A percentile compares a stretch with the other conserved stretches of the same genome.
Conservation (phyloP, 2,329 filamentous ascomycete genomes). For the Trichoderma asperellum region DNA sequence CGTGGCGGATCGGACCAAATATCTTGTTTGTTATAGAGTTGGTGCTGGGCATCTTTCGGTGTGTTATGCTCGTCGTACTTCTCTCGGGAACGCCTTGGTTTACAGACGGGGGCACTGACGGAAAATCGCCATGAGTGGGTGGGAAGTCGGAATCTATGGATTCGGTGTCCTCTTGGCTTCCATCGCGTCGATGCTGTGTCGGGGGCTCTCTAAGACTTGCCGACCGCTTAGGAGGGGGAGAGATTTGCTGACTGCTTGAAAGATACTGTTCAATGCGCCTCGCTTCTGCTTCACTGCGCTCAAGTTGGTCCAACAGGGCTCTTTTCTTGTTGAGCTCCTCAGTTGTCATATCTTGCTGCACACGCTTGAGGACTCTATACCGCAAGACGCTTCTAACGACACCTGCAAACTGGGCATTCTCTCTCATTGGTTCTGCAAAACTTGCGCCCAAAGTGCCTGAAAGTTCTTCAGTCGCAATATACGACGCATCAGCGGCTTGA, state of each 20-base stretch:
- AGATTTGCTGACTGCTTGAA: conserved; percentile 68
- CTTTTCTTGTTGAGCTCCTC: conserved; percentile 91
- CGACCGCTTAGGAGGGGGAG: conserved; percentile 68
- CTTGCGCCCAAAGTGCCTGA: conserved; percentile 85
- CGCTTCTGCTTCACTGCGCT: conserved; percentile 90
- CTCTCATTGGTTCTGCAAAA: conserved; percentile 96
- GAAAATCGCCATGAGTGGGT: conserved; percentile 76
- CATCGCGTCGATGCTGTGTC: conserved; percentile 57
- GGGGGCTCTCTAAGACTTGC: conserved; percentile 58
- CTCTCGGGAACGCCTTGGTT: conserved; percentile 70
- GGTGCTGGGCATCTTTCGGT: conserved; percentile 83
- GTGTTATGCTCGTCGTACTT: conserved; percentile 51
- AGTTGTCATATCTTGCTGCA: conserved; percentile 96
- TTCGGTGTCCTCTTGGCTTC: conserved; percentile 73
- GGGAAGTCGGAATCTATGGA: conserved; percentile 97
- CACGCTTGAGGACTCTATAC: conserved; percentile 88
- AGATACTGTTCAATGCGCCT: conserved; percentile 93
- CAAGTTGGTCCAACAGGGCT: conserved; percentile 80
- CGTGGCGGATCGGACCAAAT: conserved; percentile 92
- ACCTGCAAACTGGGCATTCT: conserved; percentile 95
- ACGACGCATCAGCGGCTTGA: conserved; percentile 93
- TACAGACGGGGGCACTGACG: conserved; percentile 68
- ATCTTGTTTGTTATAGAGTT: conserved; percentile 92
- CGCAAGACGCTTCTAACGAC: conserved; percentile 87
- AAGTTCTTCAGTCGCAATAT: conserved; percentile 92